Evolutionary conservation across 2,329 filamentous ascomycete genomes (phyloP), one percentile per base, ranked within the genome.

Genomic region (Colletotrichum truncatum): DNA sequence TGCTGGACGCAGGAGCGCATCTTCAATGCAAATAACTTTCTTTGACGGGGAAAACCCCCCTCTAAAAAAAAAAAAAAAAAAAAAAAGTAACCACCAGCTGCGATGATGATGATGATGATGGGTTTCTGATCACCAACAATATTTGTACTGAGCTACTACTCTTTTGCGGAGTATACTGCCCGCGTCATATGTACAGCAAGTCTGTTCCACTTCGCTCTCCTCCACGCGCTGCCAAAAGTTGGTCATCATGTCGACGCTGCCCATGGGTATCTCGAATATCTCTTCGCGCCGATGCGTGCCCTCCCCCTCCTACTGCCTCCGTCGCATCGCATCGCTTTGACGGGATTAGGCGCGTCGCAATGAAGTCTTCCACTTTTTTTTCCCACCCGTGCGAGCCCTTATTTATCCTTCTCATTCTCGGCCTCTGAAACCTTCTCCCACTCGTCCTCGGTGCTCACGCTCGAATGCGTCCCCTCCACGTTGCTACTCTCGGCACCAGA

Each of bases 351-450:
- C 25, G 26, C 32, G 21, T 45, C 49, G 45, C 23, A n/a, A 28
- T 16, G 54, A 10, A 14, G 25, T 59, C 2, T 34, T 36, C 26
- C n/a, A n/a, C n/a, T n/a, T n/a, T n/a, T n/a, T n/a, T n/a, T n/a
- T n/a, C n/a, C n/a, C n/a, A n/a, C n/a, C n/a, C 12, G 21, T 25
- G 36, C 9, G 14, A 6, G 32, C 18, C 30, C 57, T 76, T 68
- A 85, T 74, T 86, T 86, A 65, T 83, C 82, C 77, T 87, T 88
- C 69, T 87, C 85, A 71, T 84, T 84, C 82, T 89, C 88, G 64
- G 84, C 87, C 77, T 92, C 91, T 21, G 93, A 93, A 4, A 98
- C 91, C 83, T 96, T 97, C 82, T 98, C 95, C 95, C 95, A 98
- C 80, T 98, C 95, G 74, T 95, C 95, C 80, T 98, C 95, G 4